Evolutionary conservation across 208 protist genomes (phyloP), one percentile per base, ranked within the genome.

Genomic region (Trypanosoma avium): DNA sequence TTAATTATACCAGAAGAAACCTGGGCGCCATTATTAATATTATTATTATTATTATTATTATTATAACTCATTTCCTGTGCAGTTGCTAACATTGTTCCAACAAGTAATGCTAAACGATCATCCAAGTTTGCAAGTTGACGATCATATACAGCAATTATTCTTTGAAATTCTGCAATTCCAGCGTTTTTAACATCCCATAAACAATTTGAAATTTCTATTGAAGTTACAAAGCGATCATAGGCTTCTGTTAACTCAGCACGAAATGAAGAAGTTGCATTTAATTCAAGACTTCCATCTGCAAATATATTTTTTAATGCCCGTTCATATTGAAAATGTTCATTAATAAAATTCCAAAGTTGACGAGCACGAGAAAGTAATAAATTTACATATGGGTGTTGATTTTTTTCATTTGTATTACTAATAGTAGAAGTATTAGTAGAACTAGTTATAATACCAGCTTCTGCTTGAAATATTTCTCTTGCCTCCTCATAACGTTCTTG

Each of bases 61-160:
- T 53, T 60, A 24, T 22, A 49, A 26, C 59, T 79, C 45, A 58
- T 74, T 52, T 84, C 67, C 46, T 83, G 80, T 43, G 81, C 76
- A 26, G 54, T 81, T 47, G 82, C 73, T n/a, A 94, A 72, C 50
- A 90, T 59, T 42, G 80, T 79, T 19, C 78, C 81, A 26, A 88
- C 81, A 33, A 89, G 47, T 5, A 79, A 50, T 22, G 85, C 88
- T 19, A 95, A 73, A 35, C 83, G 71, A 21, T 92, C 85, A 29
- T 95, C 88, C 63, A 81, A 82, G 42, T 61, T 67, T 15, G 66
- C 54, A 6, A 86, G 64, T 29, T 71, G 61, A 24, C 45, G 55
- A 15, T 69, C 52, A 56, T 95, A 95, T n/a, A 68, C 59, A 2
- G 67, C 38, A 10, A 84, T 10, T 1, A 81, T 79, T 24, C 68